Evolutionary conservation across 192 early-diverging fungal genomes (phyloP).

Genomic region (Phlyctochytrium bullatum): DNA sequence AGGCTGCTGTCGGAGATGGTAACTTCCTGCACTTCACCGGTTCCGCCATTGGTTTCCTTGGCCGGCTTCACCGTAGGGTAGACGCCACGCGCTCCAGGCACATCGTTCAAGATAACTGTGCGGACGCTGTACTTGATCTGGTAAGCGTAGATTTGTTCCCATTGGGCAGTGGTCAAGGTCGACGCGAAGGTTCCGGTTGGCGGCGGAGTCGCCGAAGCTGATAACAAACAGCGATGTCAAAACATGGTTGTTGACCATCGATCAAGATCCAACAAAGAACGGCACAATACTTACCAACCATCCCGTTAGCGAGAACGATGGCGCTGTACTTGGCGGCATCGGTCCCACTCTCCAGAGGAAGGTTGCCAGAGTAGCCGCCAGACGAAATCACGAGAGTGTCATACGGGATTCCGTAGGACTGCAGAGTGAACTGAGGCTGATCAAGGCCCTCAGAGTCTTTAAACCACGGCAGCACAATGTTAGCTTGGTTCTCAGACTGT

Average conservation of each 20-base stretch:
- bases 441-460: no score
- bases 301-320: constrained; percentile 11
- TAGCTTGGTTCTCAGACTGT: no score
- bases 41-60: constrained; percentile 6
- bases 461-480: no score
- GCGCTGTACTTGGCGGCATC: constrained; percentile 17
- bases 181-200: constrained; percentile 17
- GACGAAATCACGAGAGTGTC: not conserved
- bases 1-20: no score
- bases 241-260: no score
- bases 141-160: constrained; percentile 14
- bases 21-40: not conserved
- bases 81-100: no score
- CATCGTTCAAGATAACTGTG: constrained; percentile 6
- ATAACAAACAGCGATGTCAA: no score
- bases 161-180: constrained; percentile 2
- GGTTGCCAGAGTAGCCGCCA: no score
- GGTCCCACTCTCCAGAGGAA: no score
- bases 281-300: constrained; percentile 6
- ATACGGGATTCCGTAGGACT: not conserved
- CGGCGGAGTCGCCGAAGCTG: no score
- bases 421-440: no score
- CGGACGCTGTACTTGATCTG: constrained; percentile 16
- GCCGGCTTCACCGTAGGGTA: no score
- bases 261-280: not conserved